Percentiles rank a stretch among this genome's conserved stretches.
phyloP scores from a whole-genome alignment of 805 yeast genomes.

The Cyberlindnera maritima region DNA sequence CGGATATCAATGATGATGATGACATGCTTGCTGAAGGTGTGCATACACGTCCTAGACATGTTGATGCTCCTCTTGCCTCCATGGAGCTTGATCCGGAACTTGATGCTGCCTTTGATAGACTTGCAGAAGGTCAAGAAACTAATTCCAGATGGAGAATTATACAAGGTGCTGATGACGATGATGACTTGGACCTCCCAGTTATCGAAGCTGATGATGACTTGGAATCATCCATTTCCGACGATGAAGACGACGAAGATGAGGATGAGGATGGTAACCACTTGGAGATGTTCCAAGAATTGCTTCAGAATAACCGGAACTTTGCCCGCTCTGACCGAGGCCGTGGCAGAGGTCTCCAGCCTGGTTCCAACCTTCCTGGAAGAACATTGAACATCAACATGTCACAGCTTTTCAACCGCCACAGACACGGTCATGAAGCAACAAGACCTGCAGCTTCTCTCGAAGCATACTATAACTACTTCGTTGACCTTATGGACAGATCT shows the following conservation, averaged over 20 bases:
- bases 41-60: too few relatives aligned
- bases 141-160: slow-evolving; percentile 10
- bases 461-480: slow-evolving; percentile 14
- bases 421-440: neutral
- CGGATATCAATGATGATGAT: slow-evolving; percentile 14
- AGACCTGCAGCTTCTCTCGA: slow-evolving; percentile 4
- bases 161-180: slow-evolving; percentile 29
- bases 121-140: neutral
- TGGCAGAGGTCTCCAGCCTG: slow-evolving; percentile 27
- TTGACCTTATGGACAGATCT: slow-evolving; percentile 9
- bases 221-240: slow-evolving; percentile 4
- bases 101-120: slow-evolving; percentile 3
- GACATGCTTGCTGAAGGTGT: neutral
- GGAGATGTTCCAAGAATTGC: slow-evolving; percentile 10
- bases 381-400: slow-evolving; percentile 1
- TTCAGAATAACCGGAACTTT: neutral
- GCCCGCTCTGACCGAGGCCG: slow-evolving; percentile 15
- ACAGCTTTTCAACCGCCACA: slow-evolving; percentile 5
- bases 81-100: slow-evolving; percentile 9
- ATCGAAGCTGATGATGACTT: slow-evolving; percentile 19
- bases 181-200: slow-evolving; percentile 13
- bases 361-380: slow-evolving; percentile 27
- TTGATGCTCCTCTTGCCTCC: neutral
- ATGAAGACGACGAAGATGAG: slow-evolving; percentile 9
- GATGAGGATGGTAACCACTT: slow-evolving; percentile 15